Evolutionary conservation across 441 rosid genomes (phyloP).

Genomic region (Erodium texanum): DNA sequence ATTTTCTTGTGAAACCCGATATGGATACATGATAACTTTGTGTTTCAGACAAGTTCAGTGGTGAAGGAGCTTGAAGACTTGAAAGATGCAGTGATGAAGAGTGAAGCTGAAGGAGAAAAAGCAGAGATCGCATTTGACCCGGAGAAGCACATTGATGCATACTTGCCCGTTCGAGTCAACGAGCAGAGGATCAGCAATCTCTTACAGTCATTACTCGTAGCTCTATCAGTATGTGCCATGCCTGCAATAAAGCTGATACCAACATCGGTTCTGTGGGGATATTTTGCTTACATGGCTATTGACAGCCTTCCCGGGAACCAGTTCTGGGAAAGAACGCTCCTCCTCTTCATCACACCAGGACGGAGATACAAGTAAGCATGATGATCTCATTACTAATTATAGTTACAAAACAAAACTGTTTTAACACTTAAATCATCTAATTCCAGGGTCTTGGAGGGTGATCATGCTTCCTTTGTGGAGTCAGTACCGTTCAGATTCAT

Average conservation of each 20-base stretch:
- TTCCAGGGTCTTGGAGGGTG: slow-evolving; percentile 59
- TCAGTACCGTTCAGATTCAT: slow-evolving; percentile 60
- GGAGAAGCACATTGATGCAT: slow-evolving; percentile 52
- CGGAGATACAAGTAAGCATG: slow-evolving; percentile 38
- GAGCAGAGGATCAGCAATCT: slow-evolving; percentile 79
- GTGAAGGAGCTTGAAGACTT: slow-evolving; percentile 46
- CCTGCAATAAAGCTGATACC: slow-evolving; percentile 44
- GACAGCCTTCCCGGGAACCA: slow-evolving; percentile 59
- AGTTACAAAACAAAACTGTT: neutral
- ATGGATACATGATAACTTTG: neutral
- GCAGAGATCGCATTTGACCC: slow-evolving; percentile 38
- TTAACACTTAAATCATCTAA: neutral
- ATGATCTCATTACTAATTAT: neutral
- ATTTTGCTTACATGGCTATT: slow-evolving; percentile 52
- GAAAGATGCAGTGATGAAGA: slow-evolving; percentile 63
- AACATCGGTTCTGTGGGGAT: slow-evolving; percentile 54
- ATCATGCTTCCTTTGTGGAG: slow-evolving; percentile 72
- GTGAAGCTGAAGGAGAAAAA: slow-evolving; percentile 31
- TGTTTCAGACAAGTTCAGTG: slow-evolving; percentile 24
- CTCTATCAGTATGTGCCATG: slow-evolving; percentile 29
- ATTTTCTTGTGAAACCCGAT: neutral
- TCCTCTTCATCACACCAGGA: slow-evolving; percentile 35
- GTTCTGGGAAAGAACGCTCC: slow-evolving; percentile 46
- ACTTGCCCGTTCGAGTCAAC: slow-evolving; percentile 69
- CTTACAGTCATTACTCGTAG: slow-evolving; percentile 53